A percentile compares a stretch with the other conserved stretches of the same genome.
These are phyloP conservation scores for Trypanosoma cruzi DNA, from an alignment of 208 protist species.

Conservation along the genomic window DNA sequence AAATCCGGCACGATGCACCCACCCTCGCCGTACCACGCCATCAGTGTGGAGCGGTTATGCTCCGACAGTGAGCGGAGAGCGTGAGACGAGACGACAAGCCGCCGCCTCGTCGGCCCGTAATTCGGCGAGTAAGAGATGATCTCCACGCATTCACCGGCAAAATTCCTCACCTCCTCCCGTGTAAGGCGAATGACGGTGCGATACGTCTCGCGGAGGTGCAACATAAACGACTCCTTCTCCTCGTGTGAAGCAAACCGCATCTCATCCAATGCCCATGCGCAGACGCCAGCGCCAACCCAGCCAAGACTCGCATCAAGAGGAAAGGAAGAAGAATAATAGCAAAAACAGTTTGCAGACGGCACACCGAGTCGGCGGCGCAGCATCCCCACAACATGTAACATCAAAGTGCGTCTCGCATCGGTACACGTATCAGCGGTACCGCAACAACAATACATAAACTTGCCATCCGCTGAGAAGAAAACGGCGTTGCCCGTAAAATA, in stretches of 20 bases:
- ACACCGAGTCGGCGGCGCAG: slow-evolving; percentile 21
- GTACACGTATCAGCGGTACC: slow-evolving; percentile 30
- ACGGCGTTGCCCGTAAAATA: slow-evolving; percentile 29
- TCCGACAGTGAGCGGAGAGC: slow-evolving; percentile 33
- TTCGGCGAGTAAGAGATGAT: slow-evolving; percentile 18
- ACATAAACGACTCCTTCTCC: slow-evolving; percentile 44
- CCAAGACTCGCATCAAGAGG: slow-evolving; percentile 26
- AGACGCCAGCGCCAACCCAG: slow-evolving; percentile 69
- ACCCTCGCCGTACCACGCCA: slow-evolving; percentile 41
- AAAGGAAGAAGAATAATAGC: slow-evolving; percentile 2
- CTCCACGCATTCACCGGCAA: slow-evolving; percentile 60
- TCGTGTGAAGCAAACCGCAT: slow-evolving; percentile 48
- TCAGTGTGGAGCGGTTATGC: slow-evolving; percentile 30
- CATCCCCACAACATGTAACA: slow-evolving; percentile 3
- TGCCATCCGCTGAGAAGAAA: slow-evolving; percentile 27
- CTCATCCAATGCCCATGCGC: slow-evolving; percentile 57
- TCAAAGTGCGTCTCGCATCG: neutral
- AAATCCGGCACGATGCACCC: slow-evolving; percentile 18
- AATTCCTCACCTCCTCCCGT: slow-evolving; percentile 43
- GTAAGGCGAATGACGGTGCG: slow-evolving; percentile 47
- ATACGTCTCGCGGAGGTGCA: slow-evolving; percentile 48
- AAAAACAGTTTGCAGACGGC: slow-evolving; percentile 21
- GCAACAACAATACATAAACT: slow-evolving; percentile 29
- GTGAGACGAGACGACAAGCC: slow-evolving; percentile 55
- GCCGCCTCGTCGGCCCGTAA: slow-evolving; percentile 29